Conservation (phyloP, 805 yeast genomes). For the Nakazawaea peltata region DNA sequence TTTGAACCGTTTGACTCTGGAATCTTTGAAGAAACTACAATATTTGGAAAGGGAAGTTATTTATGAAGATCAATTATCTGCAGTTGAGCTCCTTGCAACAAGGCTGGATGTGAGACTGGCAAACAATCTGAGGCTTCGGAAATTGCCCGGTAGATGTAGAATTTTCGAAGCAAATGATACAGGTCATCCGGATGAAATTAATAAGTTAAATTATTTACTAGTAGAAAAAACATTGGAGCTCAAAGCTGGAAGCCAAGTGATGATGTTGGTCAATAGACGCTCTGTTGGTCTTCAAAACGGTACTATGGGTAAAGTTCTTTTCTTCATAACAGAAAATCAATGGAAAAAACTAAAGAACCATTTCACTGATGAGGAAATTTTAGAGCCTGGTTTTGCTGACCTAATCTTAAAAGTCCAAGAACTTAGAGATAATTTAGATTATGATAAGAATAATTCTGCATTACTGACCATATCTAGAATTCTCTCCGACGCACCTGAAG, state of each 20-base stretch:
- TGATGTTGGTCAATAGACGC: constrained; percentile 81
- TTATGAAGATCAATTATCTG: constrained; percentile 68
- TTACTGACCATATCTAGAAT: constrained; percentile 14
- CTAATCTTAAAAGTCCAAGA: background rate
- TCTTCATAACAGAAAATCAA: constrained; percentile 30
- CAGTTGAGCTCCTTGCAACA: constrained; percentile 86
- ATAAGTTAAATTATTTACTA: constrained; percentile 50
- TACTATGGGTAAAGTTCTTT: constrained; percentile 69
- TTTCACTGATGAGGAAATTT: background rate
- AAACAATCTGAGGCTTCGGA: constrained; percentile 42
- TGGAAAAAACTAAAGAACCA: constrained; percentile 15
- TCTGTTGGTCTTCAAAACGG: constrained; percentile 73
- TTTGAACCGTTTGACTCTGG: constrained; percentile 51
- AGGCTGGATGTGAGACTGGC: constrained; percentile 77
- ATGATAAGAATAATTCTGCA: background rate
- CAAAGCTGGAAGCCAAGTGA: constrained; percentile 86
- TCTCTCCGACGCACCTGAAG: too few relatives aligned
- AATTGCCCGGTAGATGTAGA: constrained; percentile 38
- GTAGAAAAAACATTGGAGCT: constrained; percentile 56
- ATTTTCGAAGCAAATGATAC: constrained; percentile 40
- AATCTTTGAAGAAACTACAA: constrained; percentile 39
- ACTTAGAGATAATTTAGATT: background rate
- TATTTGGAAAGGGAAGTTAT: constrained; percentile 45
- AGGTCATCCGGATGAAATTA: constrained; percentile 17
- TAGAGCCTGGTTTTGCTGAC: background rate